phyloP scores from a whole-genome alignment of 306 rosid species.

The Macrotyloma uniflorum region DNA sequence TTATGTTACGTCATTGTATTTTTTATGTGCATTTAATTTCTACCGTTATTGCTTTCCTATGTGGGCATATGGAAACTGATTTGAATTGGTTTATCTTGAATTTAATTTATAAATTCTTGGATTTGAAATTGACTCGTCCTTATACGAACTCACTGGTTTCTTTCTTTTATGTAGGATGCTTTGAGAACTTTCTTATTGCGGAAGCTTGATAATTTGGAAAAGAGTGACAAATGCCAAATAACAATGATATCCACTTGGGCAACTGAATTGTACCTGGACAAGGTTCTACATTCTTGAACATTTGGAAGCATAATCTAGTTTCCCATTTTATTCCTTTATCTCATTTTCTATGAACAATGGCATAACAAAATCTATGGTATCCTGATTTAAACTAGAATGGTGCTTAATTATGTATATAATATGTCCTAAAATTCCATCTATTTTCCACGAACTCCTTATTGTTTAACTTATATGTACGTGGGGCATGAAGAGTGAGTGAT shows the following conservation, averaged over 20 bases:
- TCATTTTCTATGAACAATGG: constrained; percentile 14
- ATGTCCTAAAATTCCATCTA: neutral
- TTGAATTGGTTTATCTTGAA: constrained; percentile 9
- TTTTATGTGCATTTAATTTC: constrained; percentile 9
- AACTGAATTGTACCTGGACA: constrained; percentile 94
- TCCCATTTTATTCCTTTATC: constrained; percentile 37
- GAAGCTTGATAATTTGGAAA: constrained; percentile 83
- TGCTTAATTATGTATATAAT: constrained; percentile 24
- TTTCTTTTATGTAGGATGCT: constrained; percentile 75
- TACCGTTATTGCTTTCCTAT: constrained; percentile 16
- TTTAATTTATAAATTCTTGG: constrained; percentile 9
- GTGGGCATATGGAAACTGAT: constrained; percentile 23
- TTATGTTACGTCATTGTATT: neutral
- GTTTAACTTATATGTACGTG: constrained; percentile 3
- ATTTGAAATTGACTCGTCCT: constrained; percentile 16
- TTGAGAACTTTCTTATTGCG: constrained; percentile 85
- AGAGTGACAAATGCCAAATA: constrained; percentile 95
- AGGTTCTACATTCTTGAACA: constrained; percentile 57
- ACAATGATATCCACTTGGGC: constrained; percentile 99
- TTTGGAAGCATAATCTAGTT: constrained; percentile 38
- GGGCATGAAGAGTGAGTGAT: neutral
- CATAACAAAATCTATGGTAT: constrained; percentile 16
- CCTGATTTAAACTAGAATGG: constrained; percentile 8
- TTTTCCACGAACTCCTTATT: neutral
- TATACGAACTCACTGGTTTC: constrained; percentile 28